Evolutionary conservation across 441 rosid genomes (phyloP), one percentile per base, ranked within the genome.

Genomic region (Pelargonium citronellum): DNA sequence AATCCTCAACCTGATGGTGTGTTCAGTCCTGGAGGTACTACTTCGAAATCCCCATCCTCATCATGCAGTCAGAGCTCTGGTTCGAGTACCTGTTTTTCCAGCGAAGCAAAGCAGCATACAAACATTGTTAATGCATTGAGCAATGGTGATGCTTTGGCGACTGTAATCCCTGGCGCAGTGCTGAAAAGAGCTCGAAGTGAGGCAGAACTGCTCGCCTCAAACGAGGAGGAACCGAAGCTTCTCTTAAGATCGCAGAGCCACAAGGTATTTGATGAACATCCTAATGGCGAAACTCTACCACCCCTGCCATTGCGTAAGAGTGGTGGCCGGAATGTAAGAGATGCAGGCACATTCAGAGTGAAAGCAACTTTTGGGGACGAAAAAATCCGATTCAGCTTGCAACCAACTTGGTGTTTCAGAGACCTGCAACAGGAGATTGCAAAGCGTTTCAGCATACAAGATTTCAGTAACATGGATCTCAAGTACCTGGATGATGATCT

Each of bases 401-500:
- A 81, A 49, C 87, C 86, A 8, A 82, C 69, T 43, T 88, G 85
- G 82, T 74, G 78, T 58, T 86, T 88, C 72, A 72, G 49, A 68
- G 91, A 91, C 39, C 66, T 91, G 81, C 89, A 84, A 73, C 81
- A 79, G 64, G 95, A 89, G 82, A 84, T 91, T 57, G 86, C 87
- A 27, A 78, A 66, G 83, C 89, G 92, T 58, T 91, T 91, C 63
- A 81, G 73, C 7, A 77, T 88, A 69, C 83, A 80, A 8, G 87
- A 86, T 71, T 46, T 76, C 19, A 71, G 75, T 80, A 70, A 67
- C 73, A 73, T 89, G 12, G 81, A 85, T 74, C 87, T 94, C 74
- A 91, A 91, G 83, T 94, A 90, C 78, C 69, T 94, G 80, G 98
- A 94, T 55, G 96, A 91, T 76, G 97, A 94, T 73, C 41, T 63